Evolutionary conservation across 768 basidiomycete species (phyloP).

Genomic region (Tylopilus vinaceipallidus): DNA sequence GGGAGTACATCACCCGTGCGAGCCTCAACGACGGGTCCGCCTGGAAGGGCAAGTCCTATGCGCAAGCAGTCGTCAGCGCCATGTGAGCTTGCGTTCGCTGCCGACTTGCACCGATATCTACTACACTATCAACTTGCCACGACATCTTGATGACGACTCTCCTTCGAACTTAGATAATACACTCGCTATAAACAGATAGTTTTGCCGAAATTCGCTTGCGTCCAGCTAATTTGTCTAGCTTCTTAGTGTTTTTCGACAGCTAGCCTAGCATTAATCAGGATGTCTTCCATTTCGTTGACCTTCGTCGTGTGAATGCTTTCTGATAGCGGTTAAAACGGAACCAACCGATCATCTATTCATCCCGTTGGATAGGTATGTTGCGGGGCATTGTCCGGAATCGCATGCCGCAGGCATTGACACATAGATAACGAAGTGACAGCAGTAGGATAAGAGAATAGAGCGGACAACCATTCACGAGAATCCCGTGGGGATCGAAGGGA

Average conservation of each 20-base stretch:
- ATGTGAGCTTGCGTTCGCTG: slow-evolving; percentile 13
- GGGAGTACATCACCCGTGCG: slow-evolving; percentile 33
- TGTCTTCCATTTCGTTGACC: not conserved
- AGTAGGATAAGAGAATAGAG: not conserved
- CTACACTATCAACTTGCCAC: slow-evolving; percentile 4
- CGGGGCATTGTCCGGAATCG: not conserved
- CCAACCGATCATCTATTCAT: too few species aligned
- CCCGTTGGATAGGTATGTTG: not conserved
- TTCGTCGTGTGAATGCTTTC: not conserved
- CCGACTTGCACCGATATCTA: slow-evolving; percentile 1
- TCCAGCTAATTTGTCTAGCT: slow-evolving; percentile 15
- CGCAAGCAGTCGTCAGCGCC: slow-evolving; percentile 26
- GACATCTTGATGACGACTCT: slow-evolving; percentile 17
- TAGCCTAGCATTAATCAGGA: slow-evolving; percentile 9
- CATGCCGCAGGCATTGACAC: not conserved
- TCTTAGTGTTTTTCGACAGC: slow-evolving; percentile 10
- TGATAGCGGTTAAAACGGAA: not conserved
- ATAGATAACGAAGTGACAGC: not conserved
- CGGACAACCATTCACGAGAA: slow-evolving; percentile 38
- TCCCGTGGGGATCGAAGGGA: slow-evolving; percentile 45
- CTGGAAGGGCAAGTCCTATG: slow-evolving; percentile 34
- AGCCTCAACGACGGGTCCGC: slow-evolving; percentile 25
- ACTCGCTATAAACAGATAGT: slow-evolving; percentile 13
- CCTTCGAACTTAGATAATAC: slow-evolving; percentile 10
- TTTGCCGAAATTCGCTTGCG: not conserved